Conservation (phyloP, 176 grass and related monocot genomes). For the Lolium multiflorum region DNA sequence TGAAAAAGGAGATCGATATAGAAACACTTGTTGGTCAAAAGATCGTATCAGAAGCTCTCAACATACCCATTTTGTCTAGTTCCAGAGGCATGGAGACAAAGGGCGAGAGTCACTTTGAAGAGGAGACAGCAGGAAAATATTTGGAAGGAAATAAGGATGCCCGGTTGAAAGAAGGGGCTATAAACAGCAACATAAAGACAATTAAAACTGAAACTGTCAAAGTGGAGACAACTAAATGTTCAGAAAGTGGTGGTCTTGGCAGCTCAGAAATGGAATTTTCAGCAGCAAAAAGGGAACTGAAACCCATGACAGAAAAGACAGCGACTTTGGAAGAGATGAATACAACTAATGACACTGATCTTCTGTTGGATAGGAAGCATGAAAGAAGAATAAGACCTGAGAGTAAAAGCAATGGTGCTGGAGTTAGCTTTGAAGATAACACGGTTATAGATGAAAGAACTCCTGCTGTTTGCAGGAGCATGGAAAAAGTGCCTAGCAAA, state of each 20-base stretch:
- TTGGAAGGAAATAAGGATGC: constrained; percentile 51
- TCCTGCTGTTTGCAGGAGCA: constrained; percentile 48
- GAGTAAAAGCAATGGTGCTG: constrained; percentile 48
- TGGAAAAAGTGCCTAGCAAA: constrained; percentile 54
- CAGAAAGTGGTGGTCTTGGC: constrained; percentile 54
- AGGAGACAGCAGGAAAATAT: constrained; percentile 43
- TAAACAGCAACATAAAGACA: constrained; percentile 43
- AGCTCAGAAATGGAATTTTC: constrained; percentile 54
- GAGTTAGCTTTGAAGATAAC: constrained; percentile 56
- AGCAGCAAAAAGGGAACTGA: constrained; percentile 52
- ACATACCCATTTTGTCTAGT: constrained; percentile 53
- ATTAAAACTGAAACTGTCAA: constrained; percentile 51
- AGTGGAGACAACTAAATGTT: constrained; percentile 42
- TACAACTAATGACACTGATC: constrained; percentile 49
- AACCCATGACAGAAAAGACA: constrained; percentile 62
- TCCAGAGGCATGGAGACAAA: constrained; percentile 48
- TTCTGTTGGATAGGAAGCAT: constrained; percentile 58
- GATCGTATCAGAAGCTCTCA: constrained; percentile 49
- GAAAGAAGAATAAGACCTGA: constrained; percentile 73
- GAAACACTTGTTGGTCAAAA: constrained; percentile 55
- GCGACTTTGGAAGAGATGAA: constrained; percentile 55
- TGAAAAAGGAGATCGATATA: constrained; percentile 59
- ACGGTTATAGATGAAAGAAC: constrained; percentile 57
- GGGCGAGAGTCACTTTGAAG: constrained; percentile 49
- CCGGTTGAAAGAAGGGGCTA: constrained; percentile 45